These are phyloP conservation scores for Phalaenopsis equestris DNA, from an alignment of 106 monocot species.

Conservation along the genomic window DNA sequence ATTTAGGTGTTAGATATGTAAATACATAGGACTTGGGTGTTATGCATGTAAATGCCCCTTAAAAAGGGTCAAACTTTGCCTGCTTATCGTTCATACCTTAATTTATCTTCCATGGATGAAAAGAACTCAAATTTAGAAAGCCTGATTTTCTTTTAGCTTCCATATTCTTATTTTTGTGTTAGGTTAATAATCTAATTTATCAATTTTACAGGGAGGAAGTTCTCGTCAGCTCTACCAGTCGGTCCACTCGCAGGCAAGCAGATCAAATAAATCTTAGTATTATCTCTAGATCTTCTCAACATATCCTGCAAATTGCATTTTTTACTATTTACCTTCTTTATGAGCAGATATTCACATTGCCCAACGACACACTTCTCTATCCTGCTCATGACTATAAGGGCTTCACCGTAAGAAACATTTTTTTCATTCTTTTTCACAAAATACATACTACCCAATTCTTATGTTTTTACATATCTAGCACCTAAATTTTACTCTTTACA, in stretches of 20 bases:
- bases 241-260: slow-evolving; percentile 85
- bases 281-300: not conserved
- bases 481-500: too few relatives aligned
- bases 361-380: slow-evolving; percentile 76
- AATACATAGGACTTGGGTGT: too few relatives aligned
- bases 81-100: not conserved
- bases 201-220: slow-evolving; percentile 62
- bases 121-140: not conserved
- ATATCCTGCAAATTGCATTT: not conserved
- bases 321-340: not conserved
- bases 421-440: not conserved
- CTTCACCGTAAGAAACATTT: slow-evolving; percentile 48
- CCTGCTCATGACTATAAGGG: slow-evolving; percentile 98
- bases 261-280: not conserved
- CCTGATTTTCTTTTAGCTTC: not conserved
- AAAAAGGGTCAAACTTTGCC: too few relatives aligned
- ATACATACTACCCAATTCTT: too few relatives aligned
- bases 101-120: not conserved
- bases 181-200: not conserved
- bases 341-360: slow-evolving; percentile 82
- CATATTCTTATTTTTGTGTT: not conserved
- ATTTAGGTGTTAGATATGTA: too few relatives aligned
- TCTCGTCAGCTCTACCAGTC: slow-evolving; percentile 71
- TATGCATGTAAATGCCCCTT: too few relatives aligned
- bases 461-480: too few relatives aligned